Conservation (phyloP, 2,329 filamentous ascomycete genomes). For the Canariomyces notabilis region DNA sequence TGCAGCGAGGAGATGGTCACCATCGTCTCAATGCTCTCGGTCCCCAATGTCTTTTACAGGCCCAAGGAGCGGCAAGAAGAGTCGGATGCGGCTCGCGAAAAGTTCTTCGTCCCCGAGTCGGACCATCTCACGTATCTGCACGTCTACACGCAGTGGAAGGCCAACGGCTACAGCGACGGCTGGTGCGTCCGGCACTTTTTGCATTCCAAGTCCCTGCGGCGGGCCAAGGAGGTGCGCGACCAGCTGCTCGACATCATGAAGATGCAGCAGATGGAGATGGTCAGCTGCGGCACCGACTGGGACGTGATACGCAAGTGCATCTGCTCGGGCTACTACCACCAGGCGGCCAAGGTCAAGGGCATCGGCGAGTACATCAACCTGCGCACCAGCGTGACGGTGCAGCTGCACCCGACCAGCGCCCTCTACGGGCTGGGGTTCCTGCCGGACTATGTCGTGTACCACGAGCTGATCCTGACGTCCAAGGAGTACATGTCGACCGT, state of each 20-base stretch:
- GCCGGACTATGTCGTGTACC: constrained; percentile 95
- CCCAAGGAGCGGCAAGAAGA: constrained; percentile 96
- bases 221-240: constrained; percentile 89
- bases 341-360: constrained; percentile 92
- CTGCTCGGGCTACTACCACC: constrained; percentile 96
- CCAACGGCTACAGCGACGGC: constrained; percentile 80
- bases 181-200: constrained; percentile 95
- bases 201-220: constrained; percentile 86
- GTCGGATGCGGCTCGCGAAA: constrained; percentile 89
- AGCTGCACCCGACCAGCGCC: constrained; percentile 89
- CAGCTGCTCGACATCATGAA: constrained; percentile 93
- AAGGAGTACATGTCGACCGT: constrained; percentile 99
- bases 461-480: constrained; percentile 92
- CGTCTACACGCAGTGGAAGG: constrained; percentile 92
- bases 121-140: constrained; percentile 94
- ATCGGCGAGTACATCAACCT: constrained; percentile 97
- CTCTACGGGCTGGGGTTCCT: constrained; percentile 90
- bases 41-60: constrained; percentile 93
- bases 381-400: constrained; percentile 87
- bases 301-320: constrained; percentile 94
- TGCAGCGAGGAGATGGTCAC: constrained; percentile 98
- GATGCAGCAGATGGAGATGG: constrained; percentile 82
- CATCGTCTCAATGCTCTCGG: constrained; percentile 95
- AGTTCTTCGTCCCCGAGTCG: constrained; percentile 97
- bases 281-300: constrained; percentile 93